Base-by-base conservation (phyloP, 148 eudicot species). In the Vaccinium darrowii region DNA sequence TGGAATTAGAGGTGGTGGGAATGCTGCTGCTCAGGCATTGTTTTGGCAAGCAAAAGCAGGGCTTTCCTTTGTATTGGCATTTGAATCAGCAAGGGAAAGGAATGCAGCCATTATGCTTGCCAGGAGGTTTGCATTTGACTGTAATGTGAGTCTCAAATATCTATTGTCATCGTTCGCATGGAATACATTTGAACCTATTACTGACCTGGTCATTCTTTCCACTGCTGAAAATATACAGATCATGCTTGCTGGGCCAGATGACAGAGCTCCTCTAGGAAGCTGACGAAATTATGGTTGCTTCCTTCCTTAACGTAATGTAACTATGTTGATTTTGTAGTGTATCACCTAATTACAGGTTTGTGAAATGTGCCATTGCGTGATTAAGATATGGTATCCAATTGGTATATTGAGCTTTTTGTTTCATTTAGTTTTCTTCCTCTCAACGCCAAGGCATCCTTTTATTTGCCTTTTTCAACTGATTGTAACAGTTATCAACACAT, bases 1-100 rank as follows among this genome's bases (percentile, higher is more conserved):
- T 82, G 99, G 99, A 80, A 96, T 97, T 39, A 90, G 98, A 88
- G 99, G 99, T 23, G 99, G 99, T 13, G 99, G 99, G 25, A 97
- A 97, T 76, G 99, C 99, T 54, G 98, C 99, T 85, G 94, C 97
- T 52, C 99, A 97, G 85, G 96, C 98, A 69, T 73, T 90, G 56
- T 95, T 91, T 83, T 97, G 98, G 99, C 97, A 91, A 89, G 94
- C 92, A 84, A 95, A 93, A 84, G 79, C 75, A 5, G 98, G 98
- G 43, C 87, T 89, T 85, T 91, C 95, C 86, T 94, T 95, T 86
- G 92, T 93, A 33, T 81, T 95, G 78, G 99, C 98, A 84, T 95
- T 93, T 62, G 99, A 97, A 83, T 92, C 99, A 25, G 95, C 86
- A 80, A 88, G 99, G 87, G 99, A 97, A 82, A 93, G 98, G 86